A percentile compares a stretch with the other conserved stretches of the same genome.
These are phyloP conservation scores for Candida krabiensis DNA, from an alignment of 805 yeast species.

Conservation along the genomic window DNA sequence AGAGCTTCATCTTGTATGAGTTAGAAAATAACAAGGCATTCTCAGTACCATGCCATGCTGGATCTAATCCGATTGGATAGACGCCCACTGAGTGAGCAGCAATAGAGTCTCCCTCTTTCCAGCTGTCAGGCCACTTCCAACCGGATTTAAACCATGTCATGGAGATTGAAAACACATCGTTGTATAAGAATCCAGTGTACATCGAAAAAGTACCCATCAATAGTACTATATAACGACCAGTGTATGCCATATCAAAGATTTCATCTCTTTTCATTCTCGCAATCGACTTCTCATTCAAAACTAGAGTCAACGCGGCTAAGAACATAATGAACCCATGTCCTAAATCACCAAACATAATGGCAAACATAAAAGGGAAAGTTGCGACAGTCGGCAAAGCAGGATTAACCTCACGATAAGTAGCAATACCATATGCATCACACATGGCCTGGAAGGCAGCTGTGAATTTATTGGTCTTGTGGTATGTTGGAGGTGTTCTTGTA, in stretches of 20 bases:
- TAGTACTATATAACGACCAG: slow-evolving; percentile 87
- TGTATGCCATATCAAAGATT: slow-evolving; percentile 93
- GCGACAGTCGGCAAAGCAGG: slow-evolving; percentile 94
- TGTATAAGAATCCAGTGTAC: slow-evolving; percentile 92
- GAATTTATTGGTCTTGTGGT: slow-evolving; percentile 90
- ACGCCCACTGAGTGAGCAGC: slow-evolving; percentile 66
- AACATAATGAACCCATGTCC: slow-evolving; percentile 92
- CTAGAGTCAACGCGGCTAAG: slow-evolving; percentile 68
- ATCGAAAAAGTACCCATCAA: slow-evolving; percentile 95
- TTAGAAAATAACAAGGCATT: slow-evolving; percentile 87
- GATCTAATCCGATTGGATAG: slow-evolving; percentile 86
- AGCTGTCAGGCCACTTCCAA: slow-evolving; percentile 88
- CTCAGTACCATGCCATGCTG: slow-evolving; percentile 97
- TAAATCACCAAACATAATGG: slow-evolving; percentile 97
- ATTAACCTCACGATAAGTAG: slow-evolving; percentile 91
- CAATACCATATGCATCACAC: slow-evolving; percentile 94
- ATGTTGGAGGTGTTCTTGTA: slow-evolving; percentile 89
- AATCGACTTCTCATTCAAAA: slow-evolving; percentile 71
- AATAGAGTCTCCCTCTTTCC: slow-evolving; percentile 67
- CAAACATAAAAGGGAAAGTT: slow-evolving; percentile 98
- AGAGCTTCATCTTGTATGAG: slow-evolving; percentile 96
- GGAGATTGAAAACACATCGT: slow-evolving; percentile 89
- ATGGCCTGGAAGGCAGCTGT: slow-evolving; percentile 90
- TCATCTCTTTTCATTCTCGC: slow-evolving; percentile 78
- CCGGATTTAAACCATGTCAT: slow-evolving; percentile 87